Evolutionary conservation across 1,284 basidiomycete species (phyloP), one percentile per base, ranked within the genome.

Genomic region (Volvariella surrecta): DNA sequence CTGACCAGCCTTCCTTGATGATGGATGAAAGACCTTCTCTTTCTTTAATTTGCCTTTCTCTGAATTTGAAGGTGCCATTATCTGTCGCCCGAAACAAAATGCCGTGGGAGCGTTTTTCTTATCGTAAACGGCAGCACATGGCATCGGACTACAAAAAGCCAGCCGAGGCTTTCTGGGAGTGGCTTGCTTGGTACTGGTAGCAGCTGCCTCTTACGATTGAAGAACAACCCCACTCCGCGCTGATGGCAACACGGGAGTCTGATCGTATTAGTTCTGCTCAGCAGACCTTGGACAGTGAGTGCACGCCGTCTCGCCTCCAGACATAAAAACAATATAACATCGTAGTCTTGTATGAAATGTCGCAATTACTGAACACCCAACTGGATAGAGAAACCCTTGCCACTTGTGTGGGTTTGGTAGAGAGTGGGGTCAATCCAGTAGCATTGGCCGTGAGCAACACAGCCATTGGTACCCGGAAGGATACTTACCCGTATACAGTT

Each of bases 401-500:
- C 18, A 88, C 81, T 4, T 91, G 88, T 56, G 76, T 90, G 13
- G 74, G 78, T 46, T 78, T 92, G 76, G 86, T 92, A 54, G 89
- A 92, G 58, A 80, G 76, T 50, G 89, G 89, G 4, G 84, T 85
- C 32, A 89, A 89, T 54, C 84, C 89, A 3, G 87, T 90, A 54
- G 89, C 89, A 2, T 68, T 92, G 40, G 89, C 89, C 52, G 89
- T 91, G 56, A 49, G 81, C 73, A 21, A 43, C 35, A 22, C 40
- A 40, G 24, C 30, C 31, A 24, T 40, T 24, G 19, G 20, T 31
- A 35, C 21, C 32, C 40, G n/a, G n/a, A 6, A 8, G 34, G 18
- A 35, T 43, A 37, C 45, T 32, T 11, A 44, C 31, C 21, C 34
- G 37, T 32, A 45, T 24, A 15, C 53, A 88, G 85, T 80, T 80